Evolutionary conservation across 176 grass and related monocot genomes (phyloP).

Genomic region (Rhynchospora tenuis): DNA sequence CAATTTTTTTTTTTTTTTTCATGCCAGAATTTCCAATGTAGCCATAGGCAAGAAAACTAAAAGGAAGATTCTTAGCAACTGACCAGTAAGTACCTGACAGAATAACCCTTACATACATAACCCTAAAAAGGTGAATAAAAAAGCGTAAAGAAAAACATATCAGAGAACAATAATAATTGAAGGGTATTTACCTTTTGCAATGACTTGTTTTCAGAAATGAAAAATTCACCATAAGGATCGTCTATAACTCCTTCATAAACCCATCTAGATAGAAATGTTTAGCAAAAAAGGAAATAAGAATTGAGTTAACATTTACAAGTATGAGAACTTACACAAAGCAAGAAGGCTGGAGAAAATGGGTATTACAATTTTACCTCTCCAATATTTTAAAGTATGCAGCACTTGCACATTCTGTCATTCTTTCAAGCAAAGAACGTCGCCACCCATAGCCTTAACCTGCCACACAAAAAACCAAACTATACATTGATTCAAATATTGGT

Average conservation of each 20-base stretch:
- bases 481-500: background rate
- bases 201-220: constrained; percentile 99
- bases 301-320: background rate
- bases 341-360: constrained; percentile 2
- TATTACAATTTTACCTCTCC: constrained; percentile 55
- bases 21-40: background rate
- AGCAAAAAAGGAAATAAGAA: constrained; percentile 6
- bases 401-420: constrained; percentile 85
- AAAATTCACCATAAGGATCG: constrained; percentile 98
- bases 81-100: background rate
- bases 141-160: constrained; percentile 14
- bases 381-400: constrained; percentile 85
- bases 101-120: background rate
- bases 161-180: constrained; percentile 17
- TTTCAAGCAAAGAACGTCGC: constrained; percentile 89
- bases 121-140: background rate
- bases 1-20: background rate
- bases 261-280: constrained; percentile 48
- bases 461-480: constrained; percentile 7
- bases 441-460: constrained; percentile 90
- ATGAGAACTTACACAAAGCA: background rate
- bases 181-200: constrained; percentile 63
- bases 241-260: constrained; percentile 98
- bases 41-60: background rate
- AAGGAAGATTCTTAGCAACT: background rate